phyloP scores from a whole-genome alignment of 306 rosid species.

The Cucurbita ficifolia region DNA sequence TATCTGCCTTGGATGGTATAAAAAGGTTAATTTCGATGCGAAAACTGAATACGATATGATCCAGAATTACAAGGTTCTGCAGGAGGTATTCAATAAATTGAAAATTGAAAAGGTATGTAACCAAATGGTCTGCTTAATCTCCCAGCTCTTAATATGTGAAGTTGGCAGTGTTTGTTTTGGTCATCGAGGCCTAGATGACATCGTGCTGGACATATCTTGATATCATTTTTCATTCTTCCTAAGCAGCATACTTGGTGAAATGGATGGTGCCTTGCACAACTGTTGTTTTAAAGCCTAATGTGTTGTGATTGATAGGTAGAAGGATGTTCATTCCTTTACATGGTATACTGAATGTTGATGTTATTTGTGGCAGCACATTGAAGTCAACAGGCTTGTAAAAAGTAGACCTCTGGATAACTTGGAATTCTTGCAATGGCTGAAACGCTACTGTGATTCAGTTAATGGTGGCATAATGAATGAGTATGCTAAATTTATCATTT shows the following conservation, averaged over 20 bases:
- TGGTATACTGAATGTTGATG: not conserved
- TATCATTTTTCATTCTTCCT: too few relatives aligned
- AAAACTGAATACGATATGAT: conserved; percentile 90
- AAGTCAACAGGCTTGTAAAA: conserved; percentile 91
- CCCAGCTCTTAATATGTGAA: not conserved
- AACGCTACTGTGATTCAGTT: conserved; percentile 84
- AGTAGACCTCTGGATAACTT: conserved; percentile 92
- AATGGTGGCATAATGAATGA: conserved; percentile 90
- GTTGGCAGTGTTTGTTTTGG: too few relatives aligned
- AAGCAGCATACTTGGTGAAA: not conserved
- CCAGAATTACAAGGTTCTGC: conserved; percentile 88
- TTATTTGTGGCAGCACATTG: conserved; percentile 53
- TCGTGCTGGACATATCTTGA: too few relatives aligned
- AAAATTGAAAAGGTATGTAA: conserved; percentile 62
- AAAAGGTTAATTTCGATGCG: conserved; percentile 81
- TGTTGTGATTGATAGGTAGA: not conserved
- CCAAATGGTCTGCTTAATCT: not conserved
- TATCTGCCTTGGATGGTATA: conserved; percentile 7
- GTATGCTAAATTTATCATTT: conserved; percentile 13
- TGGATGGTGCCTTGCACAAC: not conserved
- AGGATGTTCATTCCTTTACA: not conserved
- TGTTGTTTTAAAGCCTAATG: not conserved
- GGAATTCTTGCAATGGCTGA: conserved; percentile 96
- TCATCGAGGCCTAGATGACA: too few relatives aligned
- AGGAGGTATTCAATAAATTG: conserved; percentile 79